Base-by-base conservation (phyloP, 257 asterid genomes). In the Solanum clarkiae region DNA sequence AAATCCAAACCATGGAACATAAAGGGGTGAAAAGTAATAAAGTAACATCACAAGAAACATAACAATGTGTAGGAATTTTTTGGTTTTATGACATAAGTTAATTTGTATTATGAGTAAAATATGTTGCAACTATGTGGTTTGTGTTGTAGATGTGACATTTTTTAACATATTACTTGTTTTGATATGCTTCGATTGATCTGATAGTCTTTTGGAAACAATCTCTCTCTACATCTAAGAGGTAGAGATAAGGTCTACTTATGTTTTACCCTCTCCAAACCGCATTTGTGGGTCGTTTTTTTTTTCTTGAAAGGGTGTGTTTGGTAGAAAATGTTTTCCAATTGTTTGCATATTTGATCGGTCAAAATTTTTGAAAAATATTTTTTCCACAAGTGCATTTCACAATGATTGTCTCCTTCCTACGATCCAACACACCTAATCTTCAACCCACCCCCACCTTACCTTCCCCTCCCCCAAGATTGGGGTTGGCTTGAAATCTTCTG, bases 201-300 rank as follows among this genome's bases (percentile, higher is more conserved):
- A 2, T 3, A 5, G 1, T n/a, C 0, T 59, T n/a, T n/a, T 0
- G 1, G 0, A 59, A 59, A 59, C 2, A 59, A 0, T 36, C 36
- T 59, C 15, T 54, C 2, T 14, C 3, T 54, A 5, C 56, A 7
- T 15, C 8, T 17, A 5, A 0, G 0, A 6, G 20, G 0, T 53
- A 6, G 9, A 8, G 6, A 3, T 54, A 54, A 54, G 4, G 2
- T 6, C 0, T 53, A 2, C 1, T 0, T 5, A 6, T 5, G 3
- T 2, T 14, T 6, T 53, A 53, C 2, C 3, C 8, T 14, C 15
- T 15, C 4, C 16, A 3, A 14, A 15, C 0, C 6, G 0, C 12
- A 8, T 9, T 54, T 54, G 3, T n/a, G 3, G 0, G 1, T 20
- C 1, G 1, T 36, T 0, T 3, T 32, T 2, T 63, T 5, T 12